Evolutionary conservation across 768 basidiomycete genomes (phyloP).

Genomic region (Pluteus cervinus): DNA sequence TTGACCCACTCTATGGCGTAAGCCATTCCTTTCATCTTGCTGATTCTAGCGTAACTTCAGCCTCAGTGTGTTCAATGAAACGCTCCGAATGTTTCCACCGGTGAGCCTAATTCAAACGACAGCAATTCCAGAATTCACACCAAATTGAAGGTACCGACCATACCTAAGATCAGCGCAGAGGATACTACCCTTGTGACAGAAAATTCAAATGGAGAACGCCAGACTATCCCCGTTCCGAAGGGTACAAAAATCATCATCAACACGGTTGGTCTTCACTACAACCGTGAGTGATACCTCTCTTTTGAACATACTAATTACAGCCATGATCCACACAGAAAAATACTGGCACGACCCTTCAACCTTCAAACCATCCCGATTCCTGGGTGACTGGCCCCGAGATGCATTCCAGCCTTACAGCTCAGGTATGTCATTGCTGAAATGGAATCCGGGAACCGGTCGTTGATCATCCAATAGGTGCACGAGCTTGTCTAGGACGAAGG

Average conservation of each 20-base stretch:
- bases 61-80: conserved; percentile 42
- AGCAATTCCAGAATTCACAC: not conserved
- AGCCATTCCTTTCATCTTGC: conserved; percentile 1
- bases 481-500: conserved; percentile 41
- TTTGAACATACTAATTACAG: not conserved
- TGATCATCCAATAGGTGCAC: conserved; percentile 22
- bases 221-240: conserved; percentile 34
- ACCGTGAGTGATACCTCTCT: conserved; percentile 29
- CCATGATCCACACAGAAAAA: conserved; percentile 28
- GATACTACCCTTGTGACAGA: conserved; percentile 35
- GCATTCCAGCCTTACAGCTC: conserved; percentile 49
- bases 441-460: not conserved
- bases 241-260: conserved; percentile 32
- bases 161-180: conserved; percentile 41
- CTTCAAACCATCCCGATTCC: conserved; percentile 42
- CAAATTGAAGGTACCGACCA: conserved; percentile 24
- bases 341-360: conserved; percentile 49
- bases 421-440: conserved; percentile 21
- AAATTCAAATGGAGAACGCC: conserved; percentile 31
- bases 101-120: conserved; percentile 19
- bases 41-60: not conserved
- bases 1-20: conserved; percentile 35
- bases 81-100: conserved; percentile 40
- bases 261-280: conserved; percentile 40
- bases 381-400: conserved; percentile 48